Conservation (phyloP, 257 asterid genomes). For the Schizonepeta tenuifolia region DNA sequence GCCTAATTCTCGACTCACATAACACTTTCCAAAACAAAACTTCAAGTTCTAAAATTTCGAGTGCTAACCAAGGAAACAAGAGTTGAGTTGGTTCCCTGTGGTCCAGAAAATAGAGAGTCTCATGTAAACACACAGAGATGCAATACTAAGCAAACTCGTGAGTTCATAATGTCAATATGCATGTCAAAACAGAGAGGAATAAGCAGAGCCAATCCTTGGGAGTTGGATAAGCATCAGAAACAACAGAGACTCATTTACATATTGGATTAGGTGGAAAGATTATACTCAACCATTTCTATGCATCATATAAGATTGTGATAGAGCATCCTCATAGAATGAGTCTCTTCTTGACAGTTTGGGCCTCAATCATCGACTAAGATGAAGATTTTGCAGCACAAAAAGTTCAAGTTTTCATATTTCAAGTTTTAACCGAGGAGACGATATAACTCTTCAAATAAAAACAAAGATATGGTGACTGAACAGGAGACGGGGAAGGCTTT, state of each 20-base stretch:
- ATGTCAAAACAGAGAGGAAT: not conserved
- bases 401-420: not conserved
- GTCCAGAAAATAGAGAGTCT: not conserved
- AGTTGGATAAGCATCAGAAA: constrained; percentile 8
- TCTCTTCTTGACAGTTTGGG: not conserved
- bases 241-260: not conserved
- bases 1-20: not conserved
- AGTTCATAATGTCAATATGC: not conserved
- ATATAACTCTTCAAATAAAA: not conserved
- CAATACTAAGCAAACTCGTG: not conserved
- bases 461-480: not conserved
- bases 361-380: not conserved
- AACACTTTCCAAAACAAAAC: not conserved
- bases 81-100: not conserved
- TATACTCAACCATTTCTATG: not conserved
- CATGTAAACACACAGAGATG: not conserved
- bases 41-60: not conserved
- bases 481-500: not conserved
- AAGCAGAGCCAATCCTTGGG: not conserved
- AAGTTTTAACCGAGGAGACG: not conserved
- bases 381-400: not conserved
- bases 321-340: not conserved
- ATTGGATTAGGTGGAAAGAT: not conserved
- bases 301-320: not conserved
- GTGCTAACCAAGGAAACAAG: not conserved